phyloP scores from a whole-genome alignment of 208 protist species.

The Leishmania gerbilli region DNA sequence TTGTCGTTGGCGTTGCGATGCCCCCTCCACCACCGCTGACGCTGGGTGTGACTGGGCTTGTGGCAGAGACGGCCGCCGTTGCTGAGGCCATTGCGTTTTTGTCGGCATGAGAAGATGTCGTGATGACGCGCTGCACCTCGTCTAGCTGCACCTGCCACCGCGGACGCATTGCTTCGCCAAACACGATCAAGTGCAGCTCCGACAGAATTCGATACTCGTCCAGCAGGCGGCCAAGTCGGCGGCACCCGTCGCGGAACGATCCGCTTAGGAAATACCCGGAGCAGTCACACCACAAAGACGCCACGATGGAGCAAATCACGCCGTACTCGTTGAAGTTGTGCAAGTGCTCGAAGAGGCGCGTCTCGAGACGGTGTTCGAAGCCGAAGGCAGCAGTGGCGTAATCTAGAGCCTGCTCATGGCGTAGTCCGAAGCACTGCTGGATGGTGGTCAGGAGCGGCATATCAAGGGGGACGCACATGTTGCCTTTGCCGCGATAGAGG shows the following conservation, averaged over 20 bases:
- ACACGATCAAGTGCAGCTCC: conserved; percentile 78
- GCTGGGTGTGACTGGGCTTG: conserved; percentile 4
- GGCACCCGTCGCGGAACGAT: conserved; percentile 52
- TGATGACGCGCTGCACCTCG: conserved; percentile 86
- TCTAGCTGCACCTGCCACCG: conserved; percentile 91
- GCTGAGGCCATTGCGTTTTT: conserved; percentile 32
- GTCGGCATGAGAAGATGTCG: conserved; percentile 39
- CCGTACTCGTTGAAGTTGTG: conserved; percentile 63
- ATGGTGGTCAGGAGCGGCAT: conserved; percentile 64
- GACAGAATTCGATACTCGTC: conserved; percentile 77
- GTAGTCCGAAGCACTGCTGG: conserved; percentile 78
- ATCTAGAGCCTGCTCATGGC: conserved; percentile 40
- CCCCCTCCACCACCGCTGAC: not conserved
- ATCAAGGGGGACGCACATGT: conserved; percentile 57
- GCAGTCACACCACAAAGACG: conserved; percentile 81
- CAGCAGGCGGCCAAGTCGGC: conserved; percentile 49
- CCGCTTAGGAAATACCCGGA: conserved; percentile 68
- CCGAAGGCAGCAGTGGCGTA: conserved; percentile 83
- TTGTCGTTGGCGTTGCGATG: not conserved
- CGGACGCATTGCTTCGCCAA: conserved; percentile 82
- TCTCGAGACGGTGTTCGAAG: conserved; percentile 71
- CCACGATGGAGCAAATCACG: conserved; percentile 58
- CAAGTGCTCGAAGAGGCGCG: conserved; percentile 58
- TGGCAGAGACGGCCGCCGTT: conserved; percentile 6
- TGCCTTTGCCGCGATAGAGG: conserved; percentile 80